These are phyloP conservation scores for Boehmeria nivea DNA, from an alignment of 306 rosid genomes.

Conservation along the genomic window DNA sequence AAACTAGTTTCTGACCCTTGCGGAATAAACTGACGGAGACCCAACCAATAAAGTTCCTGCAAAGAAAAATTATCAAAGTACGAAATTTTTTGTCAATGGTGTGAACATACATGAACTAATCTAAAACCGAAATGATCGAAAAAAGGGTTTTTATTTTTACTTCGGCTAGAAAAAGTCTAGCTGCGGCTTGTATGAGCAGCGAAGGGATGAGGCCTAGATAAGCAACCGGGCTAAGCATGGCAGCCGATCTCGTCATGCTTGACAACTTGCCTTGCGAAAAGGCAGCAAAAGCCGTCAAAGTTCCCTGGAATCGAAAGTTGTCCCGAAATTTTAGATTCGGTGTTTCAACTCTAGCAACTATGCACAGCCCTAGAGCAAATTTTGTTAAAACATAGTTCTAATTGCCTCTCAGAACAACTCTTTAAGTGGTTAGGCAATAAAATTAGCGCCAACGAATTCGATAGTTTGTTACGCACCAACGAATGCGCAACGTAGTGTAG, in stretches of 20 bases:
- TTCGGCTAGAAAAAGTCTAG: conserved; percentile 42
- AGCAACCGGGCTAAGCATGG: conserved; percentile 63
- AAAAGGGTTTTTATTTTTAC: conserved; percentile 16
- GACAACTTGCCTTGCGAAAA: conserved; percentile 36
- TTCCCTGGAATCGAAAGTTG: conserved; percentile 38
- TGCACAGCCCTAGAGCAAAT: too few species aligned
- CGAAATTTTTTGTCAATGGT: neutral
- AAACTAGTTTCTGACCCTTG: conserved; percentile 36
- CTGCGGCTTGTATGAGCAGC: conserved; percentile 36
- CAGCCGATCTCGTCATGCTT: conserved; percentile 52
- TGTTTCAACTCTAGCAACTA: too few species aligned
- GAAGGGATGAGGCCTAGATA: conserved; percentile 47
- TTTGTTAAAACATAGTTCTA: too few species aligned
- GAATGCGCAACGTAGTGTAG: conserved; percentile 71
- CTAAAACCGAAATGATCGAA: neutral
- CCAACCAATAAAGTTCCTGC: conserved; percentile 42
- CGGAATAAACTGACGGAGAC: conserved; percentile 42
- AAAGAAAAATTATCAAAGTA: neutral
- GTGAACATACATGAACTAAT: neutral
- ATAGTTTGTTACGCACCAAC: conserved; percentile 33
- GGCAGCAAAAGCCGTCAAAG: conserved; percentile 53
- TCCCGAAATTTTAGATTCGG: too few species aligned
- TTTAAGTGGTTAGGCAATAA: too few species aligned
- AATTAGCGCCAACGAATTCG: too few species aligned
- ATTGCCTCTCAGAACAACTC: too few species aligned